Evolutionary conservation across 2,329 filamentous ascomycete species (phyloP).

Genomic region (Penicillium sp.): DNA sequence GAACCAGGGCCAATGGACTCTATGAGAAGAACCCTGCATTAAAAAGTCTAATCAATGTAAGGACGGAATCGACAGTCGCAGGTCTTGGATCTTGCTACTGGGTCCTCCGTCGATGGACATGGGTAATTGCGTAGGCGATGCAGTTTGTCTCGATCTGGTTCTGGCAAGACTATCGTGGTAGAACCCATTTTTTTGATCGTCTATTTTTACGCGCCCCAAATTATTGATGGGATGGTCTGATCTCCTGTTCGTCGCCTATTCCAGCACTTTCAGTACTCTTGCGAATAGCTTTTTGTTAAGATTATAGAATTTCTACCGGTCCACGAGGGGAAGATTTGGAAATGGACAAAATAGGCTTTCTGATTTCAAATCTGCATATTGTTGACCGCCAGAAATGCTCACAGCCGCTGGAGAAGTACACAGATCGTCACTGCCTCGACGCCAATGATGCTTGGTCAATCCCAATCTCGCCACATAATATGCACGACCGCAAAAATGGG

Average conservation of each 20-base stretch:
- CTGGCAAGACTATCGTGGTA: not conserved
- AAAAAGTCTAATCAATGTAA: conserved; percentile 9
- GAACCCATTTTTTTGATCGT: not conserved
- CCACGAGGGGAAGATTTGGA: not conserved
- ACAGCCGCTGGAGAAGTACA: not conserved
- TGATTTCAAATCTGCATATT: not conserved
- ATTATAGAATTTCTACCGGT: not conserved
- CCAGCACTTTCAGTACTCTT: not conserved
- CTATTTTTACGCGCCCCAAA: not conserved
- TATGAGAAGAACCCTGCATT: conserved; percentile 15
- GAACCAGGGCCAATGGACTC: conserved; percentile 6
- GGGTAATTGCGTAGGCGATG: not conserved
- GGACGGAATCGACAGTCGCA: not conserved
- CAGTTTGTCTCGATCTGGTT: not conserved
- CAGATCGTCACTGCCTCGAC: not conserved
- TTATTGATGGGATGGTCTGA: not conserved
- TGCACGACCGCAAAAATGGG: not conserved
- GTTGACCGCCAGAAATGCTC: not conserved
- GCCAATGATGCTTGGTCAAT: not conserved
- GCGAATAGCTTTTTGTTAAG: not conserved
- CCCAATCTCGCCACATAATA: not conserved
- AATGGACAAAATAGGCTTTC: not conserved
- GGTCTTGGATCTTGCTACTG: not conserved
- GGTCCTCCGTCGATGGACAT: not conserved
- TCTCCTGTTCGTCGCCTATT: not conserved